Evolutionary conservation across 2,329 filamentous ascomycete species (phyloP), one percentile per base, ranked within the genome.

Genomic region (Arthrobotrys sinensis): DNA sequence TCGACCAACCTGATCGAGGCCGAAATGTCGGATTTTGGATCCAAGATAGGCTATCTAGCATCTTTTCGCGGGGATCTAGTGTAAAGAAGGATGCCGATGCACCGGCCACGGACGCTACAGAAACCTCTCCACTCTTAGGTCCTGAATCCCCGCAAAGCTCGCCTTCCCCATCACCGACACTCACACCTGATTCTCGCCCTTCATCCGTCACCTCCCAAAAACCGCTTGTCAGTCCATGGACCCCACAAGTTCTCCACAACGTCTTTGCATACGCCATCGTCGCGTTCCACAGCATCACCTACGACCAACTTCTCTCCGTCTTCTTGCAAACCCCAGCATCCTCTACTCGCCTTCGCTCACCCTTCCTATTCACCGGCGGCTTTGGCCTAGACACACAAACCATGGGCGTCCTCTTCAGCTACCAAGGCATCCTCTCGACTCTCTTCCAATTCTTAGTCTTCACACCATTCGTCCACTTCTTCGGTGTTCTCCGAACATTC

Each of bases 221-320:
- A 12, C 78, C 77, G 48, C 80, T 86, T 86, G 64, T 14, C 55
- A 90, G 89, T 82, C 91, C 91, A 7, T 97, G 98, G 84, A 97
- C 93, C 11, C 90, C 87, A 83, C 93, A 95, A 62, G 92, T 98
- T 69, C 87, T 97, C 77, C 87, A 96, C 82, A 95, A 94, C 83
- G 97, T 97, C 80, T 86, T 95, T 72, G 93, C 92, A 65, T 97
- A 96, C 83, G 95, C 94, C 52, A 93, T 98, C 82, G 87, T 98
- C 76, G 95, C 95, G 80, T 97, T 78, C 60, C 80, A 81, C 38
- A 97, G 95, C 11, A 97, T 99, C 85, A 96, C 94, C 0, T 96
- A 97, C 82, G 96, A 99, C 85, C 93, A 97, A 83, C 88, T 98
- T 60, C 91, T 98, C 81, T 95, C 96, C 0, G 92, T 97, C 1